Base-by-base conservation (phyloP, 2,329 filamentous ascomycete genomes). In the Xylariaceae sp. region DNA sequence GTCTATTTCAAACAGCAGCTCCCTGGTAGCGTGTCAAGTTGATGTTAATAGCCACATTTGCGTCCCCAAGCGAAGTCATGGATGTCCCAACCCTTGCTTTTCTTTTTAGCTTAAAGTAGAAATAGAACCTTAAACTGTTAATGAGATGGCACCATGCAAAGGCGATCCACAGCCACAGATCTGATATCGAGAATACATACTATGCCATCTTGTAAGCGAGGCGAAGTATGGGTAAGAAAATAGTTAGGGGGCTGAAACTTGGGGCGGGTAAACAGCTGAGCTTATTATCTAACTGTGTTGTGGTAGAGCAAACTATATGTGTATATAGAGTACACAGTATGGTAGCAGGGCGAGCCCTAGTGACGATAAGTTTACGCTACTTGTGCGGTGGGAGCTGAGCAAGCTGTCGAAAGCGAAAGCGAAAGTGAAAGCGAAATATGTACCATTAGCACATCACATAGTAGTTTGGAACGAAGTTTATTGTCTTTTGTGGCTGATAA, bases 91-190 rank as follows among this genome's bases (percentile, higher is more conserved):
- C 14, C 32, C 14, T 3, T 16, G 32, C 12, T 16, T 12, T 12
- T 37, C 32, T 37, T 12, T 14, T 37, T 16, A 37, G 32, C 12
- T 14, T 12, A 54, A 51, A 52, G 57, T 48, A 57, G 57, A 60
- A 57, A 57, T 60, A 62, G 59, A 60, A 60, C 26, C 20, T 45
- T 42, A 42, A 16, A 40, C 52, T 26, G 21, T 48, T 40, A 45
- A 40, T 52, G 47, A 55, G 49, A 53, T 53, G 60, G 54, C 45
- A 55, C 56, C 47, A 62, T 62, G 60, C 57, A 62, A 32, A 42
- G 60, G 56, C 57, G 60, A 62, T 62, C 60, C 42, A 23, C 50
- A 32, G 26, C 48, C 32, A 55, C 41, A 18, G 16, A 37, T 41
- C 40, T 54, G 37, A 51, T 52, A 49, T 20, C 29, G 49, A 18